Percentiles rank a stretch among this genome's conserved stretches.
phyloP scores from a whole-genome alignment of 1,284 basidiomycete genomes.

The Volvariella volvacea region DNA sequence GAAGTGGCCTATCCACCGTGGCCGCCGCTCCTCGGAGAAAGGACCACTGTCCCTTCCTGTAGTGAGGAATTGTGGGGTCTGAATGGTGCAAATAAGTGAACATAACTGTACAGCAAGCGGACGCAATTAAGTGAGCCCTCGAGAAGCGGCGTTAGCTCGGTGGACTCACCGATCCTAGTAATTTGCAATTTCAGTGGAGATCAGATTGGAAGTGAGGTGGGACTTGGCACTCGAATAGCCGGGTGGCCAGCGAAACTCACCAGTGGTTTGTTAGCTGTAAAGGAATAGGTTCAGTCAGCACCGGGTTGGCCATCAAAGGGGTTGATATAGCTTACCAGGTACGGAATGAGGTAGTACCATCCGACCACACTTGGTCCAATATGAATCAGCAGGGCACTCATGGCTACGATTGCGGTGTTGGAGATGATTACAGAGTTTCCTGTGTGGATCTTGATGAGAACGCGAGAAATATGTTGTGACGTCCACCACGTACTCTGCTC shows the following conservation, averaged over 20 bases:
- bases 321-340: constrained; percentile 29
- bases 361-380: constrained; percentile 33
- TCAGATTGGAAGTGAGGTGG: too few relatives aligned
- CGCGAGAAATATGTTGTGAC: not conserved
- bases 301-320: not conserved
- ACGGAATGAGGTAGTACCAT: constrained; percentile 42
- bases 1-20: constrained; percentile 67
- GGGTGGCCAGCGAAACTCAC: constrained; percentile 13
- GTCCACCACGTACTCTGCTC: constrained; percentile 22
- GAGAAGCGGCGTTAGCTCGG: not conserved
- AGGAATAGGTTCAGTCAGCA: not conserved
- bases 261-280: constrained; percentile 37
- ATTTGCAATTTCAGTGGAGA: not conserved
- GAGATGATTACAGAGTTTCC: constrained; percentile 39
- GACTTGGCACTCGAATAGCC: too few relatives aligned
- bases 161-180: not conserved
- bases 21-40: constrained; percentile 73
- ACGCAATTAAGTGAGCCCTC: constrained; percentile 15
- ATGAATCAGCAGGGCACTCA: constrained; percentile 29
- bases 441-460: constrained; percentile 28
- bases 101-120: constrained; percentile 23
- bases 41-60: constrained; percentile 50
- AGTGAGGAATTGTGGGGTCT: constrained; percentile 47
- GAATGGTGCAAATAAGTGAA: constrained; percentile 73
- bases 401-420: constrained; percentile 33